phyloP scores from a whole-genome alignment of 1,284 basidiomycete species.

The Sanguinoderma infundibulare region DNA sequence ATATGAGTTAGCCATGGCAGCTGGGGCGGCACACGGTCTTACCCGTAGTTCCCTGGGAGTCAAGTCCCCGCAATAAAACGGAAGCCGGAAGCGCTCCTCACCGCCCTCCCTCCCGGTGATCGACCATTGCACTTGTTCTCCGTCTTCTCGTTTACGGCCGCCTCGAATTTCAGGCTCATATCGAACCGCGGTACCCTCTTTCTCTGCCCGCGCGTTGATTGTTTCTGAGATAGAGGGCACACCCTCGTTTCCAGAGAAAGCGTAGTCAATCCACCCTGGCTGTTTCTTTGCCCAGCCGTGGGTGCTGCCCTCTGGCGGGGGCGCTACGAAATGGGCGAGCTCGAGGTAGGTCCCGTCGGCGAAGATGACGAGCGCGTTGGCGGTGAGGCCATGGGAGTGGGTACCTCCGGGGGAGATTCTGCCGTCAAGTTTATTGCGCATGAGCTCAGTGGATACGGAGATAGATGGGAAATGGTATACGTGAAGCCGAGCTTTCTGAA shows the following conservation, averaged over 20 bases:
- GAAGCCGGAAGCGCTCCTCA: conserved; percentile 43
- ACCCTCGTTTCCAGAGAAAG: conserved; percentile 55
- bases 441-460: not conserved
- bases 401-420: conserved; percentile 68
- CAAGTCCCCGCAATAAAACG: conserved; percentile 75
- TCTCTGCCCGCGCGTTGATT: conserved; percentile 54
- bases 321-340: conserved; percentile 66
- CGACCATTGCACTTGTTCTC: conserved; percentile 58
- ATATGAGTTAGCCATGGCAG: not conserved
- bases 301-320: conserved; percentile 49
- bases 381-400: conserved; percentile 64
- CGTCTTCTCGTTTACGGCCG: conserved; percentile 57
- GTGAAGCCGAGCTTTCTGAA: conserved; percentile 65
- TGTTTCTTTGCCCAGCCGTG: conserved; percentile 57
- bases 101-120: conserved; percentile 44
- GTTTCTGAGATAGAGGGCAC: conserved; percentile 46
- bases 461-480: conserved; percentile 36
- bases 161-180: conserved; percentile 51
- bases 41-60: conserved; percentile 64
- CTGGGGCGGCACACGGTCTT: conserved; percentile 31
- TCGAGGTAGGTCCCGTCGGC: conserved; percentile 66
- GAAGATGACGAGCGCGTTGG: conserved; percentile 69
- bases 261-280: conserved; percentile 69
- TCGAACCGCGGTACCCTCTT: conserved; percentile 38
- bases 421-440: not conserved